Percentiles rank a stretch among this genome's conserved stretches.
phyloP scores from a whole-genome alignment of 768 basidiomycete genomes.

The Mycena galericulata region DNA sequence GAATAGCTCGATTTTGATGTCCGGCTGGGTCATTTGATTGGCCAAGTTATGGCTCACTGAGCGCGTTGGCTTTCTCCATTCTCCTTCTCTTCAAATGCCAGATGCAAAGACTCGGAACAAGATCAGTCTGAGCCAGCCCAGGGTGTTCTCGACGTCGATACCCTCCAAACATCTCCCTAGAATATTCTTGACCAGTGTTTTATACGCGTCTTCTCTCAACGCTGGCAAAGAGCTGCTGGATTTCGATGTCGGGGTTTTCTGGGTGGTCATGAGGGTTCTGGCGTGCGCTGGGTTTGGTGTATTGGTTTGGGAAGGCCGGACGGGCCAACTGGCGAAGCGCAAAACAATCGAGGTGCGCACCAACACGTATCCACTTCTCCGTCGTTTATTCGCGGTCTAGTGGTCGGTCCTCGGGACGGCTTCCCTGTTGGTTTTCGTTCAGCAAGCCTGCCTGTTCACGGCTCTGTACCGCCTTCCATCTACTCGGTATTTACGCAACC shows the following conservation, averaged over 20 bases:
- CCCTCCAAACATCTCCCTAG: constrained; percentile 64
- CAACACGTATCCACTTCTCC: not conserved
- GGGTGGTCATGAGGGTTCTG: constrained; percentile 80
- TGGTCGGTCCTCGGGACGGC: constrained; percentile 79
- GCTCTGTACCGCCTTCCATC: constrained; percentile 78
- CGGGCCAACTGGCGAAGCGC: constrained; percentile 65
- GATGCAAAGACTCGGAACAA: constrained; percentile 76
- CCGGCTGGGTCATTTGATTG: too few relatives aligned
- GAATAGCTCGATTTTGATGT: too few relatives aligned
- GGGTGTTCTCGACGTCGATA: constrained; percentile 67
- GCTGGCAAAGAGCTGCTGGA: constrained; percentile 76
- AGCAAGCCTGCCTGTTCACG: constrained; percentile 74
- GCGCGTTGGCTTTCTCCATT: not conserved
- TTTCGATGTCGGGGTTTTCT: constrained; percentile 77
- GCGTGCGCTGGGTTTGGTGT: constrained; percentile 78
- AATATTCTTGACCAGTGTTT: constrained; percentile 69
- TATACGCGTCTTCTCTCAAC: constrained; percentile 73
- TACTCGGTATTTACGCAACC: constrained; percentile 60
- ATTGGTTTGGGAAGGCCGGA: constrained; percentile 68
- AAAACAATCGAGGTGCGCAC: constrained; percentile 69
- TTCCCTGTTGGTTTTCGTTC: constrained; percentile 75
- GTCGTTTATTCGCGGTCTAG: constrained; percentile 48
- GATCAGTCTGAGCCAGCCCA: constrained; percentile 69
- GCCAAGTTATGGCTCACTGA: too few relatives aligned
- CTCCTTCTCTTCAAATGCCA: constrained; percentile 54